These are phyloP conservation scores for Multifurca ochricompacta DNA, from an alignment of 768 basidiomycete genomes.

Conservation along the genomic window DNA sequence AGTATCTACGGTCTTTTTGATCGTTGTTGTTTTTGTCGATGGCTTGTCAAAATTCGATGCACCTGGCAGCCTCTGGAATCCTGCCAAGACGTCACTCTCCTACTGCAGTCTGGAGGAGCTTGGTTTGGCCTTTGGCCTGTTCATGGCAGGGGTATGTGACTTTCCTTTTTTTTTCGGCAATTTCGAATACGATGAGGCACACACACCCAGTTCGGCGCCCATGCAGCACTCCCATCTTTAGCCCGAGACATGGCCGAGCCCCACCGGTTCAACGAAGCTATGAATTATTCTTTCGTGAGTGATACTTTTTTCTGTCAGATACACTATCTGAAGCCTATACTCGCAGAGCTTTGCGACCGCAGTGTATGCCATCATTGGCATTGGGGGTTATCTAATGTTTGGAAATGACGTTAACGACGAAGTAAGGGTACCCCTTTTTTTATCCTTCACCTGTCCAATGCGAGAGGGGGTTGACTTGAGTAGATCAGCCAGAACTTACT, in stretches of 20 bases:
- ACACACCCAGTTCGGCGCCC: constrained; percentile 67
- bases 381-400: constrained; percentile 89
- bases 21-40: constrained; percentile 73
- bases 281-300: constrained; percentile 76
- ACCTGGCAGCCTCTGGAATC: constrained; percentile 77
- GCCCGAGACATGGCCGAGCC: constrained; percentile 88
- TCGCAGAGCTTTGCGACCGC: constrained; percentile 14
- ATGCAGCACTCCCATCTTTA: constrained; percentile 85
- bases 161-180: not conserved
- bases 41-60: constrained; percentile 62
- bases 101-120: constrained; percentile 49
- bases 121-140: constrained; percentile 77
- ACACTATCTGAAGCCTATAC: not conserved
- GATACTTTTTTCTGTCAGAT: constrained; percentile 19
- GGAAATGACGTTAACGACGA: constrained; percentile 73
- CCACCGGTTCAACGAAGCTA: constrained; percentile 69
- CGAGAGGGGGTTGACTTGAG: not conserved
- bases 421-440: constrained; percentile 35
- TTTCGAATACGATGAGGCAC: not conserved
- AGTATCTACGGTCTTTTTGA: constrained; percentile 64
- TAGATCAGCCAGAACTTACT: constrained; percentile 82
- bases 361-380: constrained; percentile 49
- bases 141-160: constrained; percentile 78
- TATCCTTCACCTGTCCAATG: constrained; percentile 5
- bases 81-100: constrained; percentile 57